These are phyloP conservation scores for Lycium ferocissimum DNA, from an alignment of 257 asterid genomes.

Conservation along the genomic window DNA sequence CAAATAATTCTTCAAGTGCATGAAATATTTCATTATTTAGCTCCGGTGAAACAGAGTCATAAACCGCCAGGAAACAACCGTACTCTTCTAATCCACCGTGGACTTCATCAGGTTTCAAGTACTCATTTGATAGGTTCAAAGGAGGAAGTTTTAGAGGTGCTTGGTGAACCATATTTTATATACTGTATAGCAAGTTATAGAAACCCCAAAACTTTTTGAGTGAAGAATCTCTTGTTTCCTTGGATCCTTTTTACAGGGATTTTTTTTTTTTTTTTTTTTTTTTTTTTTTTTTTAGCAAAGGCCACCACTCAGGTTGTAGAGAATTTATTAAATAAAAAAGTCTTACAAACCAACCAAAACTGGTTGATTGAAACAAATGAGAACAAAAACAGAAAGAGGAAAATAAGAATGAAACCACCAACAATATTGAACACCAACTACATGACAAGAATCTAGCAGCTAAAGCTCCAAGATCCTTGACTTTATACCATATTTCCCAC, in stretches of 20 bases:
- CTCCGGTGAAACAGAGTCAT: conserved; percentile 37
- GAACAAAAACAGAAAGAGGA: too few relatives aligned
- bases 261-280: too few relatives aligned
- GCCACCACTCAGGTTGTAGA: too few relatives aligned
- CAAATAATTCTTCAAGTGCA: conserved; percentile 41
- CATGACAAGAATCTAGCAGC: too few relatives aligned
- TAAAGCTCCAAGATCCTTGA: too few relatives aligned
- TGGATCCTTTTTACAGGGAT: background rate
- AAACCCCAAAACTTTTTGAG: background rate
- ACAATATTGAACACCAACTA: too few relatives aligned
- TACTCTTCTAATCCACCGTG: conserved; percentile 48
- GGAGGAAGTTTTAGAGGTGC: conserved; percentile 40
- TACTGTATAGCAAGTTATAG: background rate
- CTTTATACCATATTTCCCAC: too few relatives aligned
- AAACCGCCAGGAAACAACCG: conserved; percentile 53
- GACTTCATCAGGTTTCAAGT: conserved; percentile 37
- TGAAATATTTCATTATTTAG: conserved; percentile 40
- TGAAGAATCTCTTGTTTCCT: background rate
- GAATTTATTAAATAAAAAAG: too few relatives aligned
- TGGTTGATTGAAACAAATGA: too few relatives aligned
- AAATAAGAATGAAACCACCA: too few relatives aligned
- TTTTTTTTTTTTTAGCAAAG: too few relatives aligned
- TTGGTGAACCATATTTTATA: background rate
- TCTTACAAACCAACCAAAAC: too few relatives aligned
- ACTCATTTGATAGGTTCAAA: conserved; percentile 35